A percentile compares a stretch with the other conserved stretches of the same genome.
These are phyloP conservation scores for Globisporangium mamillatum DNA, from an alignment of 352 stramenopile genomes.

Conservation along the genomic window DNA sequence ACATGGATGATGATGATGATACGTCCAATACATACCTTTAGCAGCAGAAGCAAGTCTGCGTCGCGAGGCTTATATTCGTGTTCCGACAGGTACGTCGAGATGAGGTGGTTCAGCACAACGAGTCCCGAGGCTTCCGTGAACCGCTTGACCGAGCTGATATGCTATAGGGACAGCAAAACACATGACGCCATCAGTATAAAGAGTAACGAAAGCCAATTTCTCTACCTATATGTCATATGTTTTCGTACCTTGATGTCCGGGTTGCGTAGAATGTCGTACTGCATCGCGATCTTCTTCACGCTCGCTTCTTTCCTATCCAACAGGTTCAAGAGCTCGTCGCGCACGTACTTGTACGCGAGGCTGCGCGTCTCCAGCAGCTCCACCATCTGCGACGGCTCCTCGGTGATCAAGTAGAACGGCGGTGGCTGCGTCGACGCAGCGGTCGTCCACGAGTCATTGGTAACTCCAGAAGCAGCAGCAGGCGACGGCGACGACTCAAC, in stretches of 20 bases:
- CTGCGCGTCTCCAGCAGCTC: constrained; percentile 44
- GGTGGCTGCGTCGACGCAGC: not conserved
- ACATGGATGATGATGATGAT: not conserved
- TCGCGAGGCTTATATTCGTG: constrained; percentile 19
- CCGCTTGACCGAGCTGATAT: constrained; percentile 57
- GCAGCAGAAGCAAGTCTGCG: constrained; percentile 15
- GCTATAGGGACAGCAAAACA: constrained; percentile 17
- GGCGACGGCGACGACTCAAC: not conserved
- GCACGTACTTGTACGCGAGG: constrained; percentile 57
- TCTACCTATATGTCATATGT: too few species aligned
- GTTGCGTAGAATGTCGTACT: constrained; percentile 63
- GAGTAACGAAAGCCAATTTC: not conserved
- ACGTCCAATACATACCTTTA: constrained; percentile 3
- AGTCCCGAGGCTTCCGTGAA: constrained; percentile 62
- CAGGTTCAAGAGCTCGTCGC: constrained; percentile 48
- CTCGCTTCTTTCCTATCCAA: constrained; percentile 43
- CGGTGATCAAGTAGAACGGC: constrained; percentile 53
- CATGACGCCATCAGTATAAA: not conserved
- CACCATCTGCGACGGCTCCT: constrained; percentile 23
- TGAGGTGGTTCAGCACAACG: constrained; percentile 51
- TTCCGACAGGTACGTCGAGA: constrained; percentile 33
- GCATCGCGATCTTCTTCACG: constrained; percentile 38
- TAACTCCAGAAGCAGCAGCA: not conserved
- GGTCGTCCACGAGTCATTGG: not conserved
- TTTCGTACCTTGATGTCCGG: constrained; percentile 39